These are phyloP conservation scores for Rasamsonia emersonii DNA, from an alignment of 2,329 filamentous ascomycete species.

Conservation along the genomic window DNA sequence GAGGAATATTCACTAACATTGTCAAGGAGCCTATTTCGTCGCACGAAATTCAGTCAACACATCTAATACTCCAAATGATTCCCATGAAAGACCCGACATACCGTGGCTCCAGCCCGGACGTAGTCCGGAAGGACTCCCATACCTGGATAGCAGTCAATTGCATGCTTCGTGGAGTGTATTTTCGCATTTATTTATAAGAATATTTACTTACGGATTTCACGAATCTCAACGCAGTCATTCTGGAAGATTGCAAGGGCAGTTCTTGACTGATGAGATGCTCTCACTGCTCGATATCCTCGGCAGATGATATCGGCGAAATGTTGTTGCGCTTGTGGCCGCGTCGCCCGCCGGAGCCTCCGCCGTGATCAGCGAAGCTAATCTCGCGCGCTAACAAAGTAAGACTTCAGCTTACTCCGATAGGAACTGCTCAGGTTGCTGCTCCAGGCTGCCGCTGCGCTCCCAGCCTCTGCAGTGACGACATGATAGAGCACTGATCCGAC, in stretches of 20 bases:
- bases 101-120: constrained; percentile 85
- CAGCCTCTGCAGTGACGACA: constrained; percentile 10
- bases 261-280: too few species aligned
- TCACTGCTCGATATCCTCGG: too few species aligned
- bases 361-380: too few species aligned
- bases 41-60: not conserved
- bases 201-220: constrained; percentile 54
- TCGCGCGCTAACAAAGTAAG: too few species aligned
- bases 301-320: not conserved
- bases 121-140: constrained; percentile 73
- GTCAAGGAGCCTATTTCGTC: constrained; percentile 25
- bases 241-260: constrained; percentile 1
- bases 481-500: constrained; percentile 19
- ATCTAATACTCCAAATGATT: not conserved
- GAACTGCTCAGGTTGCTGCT: too few species aligned
- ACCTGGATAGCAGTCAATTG: constrained; percentile 48
- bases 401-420: too few species aligned
- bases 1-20: constrained; percentile 25
- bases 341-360: constrained; percentile 21
- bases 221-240: constrained; percentile 51
- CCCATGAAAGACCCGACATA: constrained; percentile 31
- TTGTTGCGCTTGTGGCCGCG: constrained; percentile 14
- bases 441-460: too few species aligned
- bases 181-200: constrained; percentile 4
- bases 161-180: not conserved